Evolutionary conservation across 2,329 filamentous ascomycete species (phyloP).

Genomic region (Fusarium paranaense): DNA sequence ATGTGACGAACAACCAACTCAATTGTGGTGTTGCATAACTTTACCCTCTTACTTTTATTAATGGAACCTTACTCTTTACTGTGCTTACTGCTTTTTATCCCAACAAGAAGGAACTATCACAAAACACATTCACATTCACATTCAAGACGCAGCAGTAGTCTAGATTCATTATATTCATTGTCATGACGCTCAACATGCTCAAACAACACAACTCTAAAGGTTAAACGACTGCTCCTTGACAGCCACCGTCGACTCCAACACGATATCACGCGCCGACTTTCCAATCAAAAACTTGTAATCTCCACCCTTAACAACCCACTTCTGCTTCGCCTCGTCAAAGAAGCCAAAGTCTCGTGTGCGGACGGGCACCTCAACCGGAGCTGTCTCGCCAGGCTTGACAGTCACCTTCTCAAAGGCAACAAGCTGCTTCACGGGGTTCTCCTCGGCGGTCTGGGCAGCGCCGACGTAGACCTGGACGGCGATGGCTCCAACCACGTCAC

Average conservation of each 20-base stretch:
- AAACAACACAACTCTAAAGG: slow-evolving; percentile 8
- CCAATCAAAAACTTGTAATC: slow-evolving; percentile 46
- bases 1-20: neutral
- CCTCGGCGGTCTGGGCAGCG: slow-evolving; percentile 25
- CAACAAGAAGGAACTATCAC: neutral
- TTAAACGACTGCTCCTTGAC: slow-evolving; percentile 37
- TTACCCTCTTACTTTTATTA: neutral
- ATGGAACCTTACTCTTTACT: neutral
- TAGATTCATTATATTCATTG: neutral
- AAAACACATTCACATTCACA: neutral
- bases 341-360: slow-evolving; percentile 44
- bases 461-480: slow-evolving; percentile 68
- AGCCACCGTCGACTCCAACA: slow-evolving; percentile 33
- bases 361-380: slow-evolving; percentile 38
- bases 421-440: slow-evolving; percentile 67
- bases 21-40: neutral
- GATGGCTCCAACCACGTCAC: slow-evolving; percentile 59
- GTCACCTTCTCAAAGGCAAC: slow-evolving; percentile 74
- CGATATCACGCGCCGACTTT: slow-evolving; percentile 42
- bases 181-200: slow-evolving; percentile 9
- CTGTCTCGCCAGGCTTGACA: slow-evolving; percentile 43
- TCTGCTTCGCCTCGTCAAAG: slow-evolving; percentile 41
- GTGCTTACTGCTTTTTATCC: neutral
- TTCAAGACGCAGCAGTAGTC: neutral
- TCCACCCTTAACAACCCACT: slow-evolving; percentile 45